A percentile compares a stretch with the other conserved stretches of the same genome.
phyloP scores from a whole-genome alignment of 2,329 filamentous ascomycete genomes.

The Lasiodiplodia citricola region DNA sequence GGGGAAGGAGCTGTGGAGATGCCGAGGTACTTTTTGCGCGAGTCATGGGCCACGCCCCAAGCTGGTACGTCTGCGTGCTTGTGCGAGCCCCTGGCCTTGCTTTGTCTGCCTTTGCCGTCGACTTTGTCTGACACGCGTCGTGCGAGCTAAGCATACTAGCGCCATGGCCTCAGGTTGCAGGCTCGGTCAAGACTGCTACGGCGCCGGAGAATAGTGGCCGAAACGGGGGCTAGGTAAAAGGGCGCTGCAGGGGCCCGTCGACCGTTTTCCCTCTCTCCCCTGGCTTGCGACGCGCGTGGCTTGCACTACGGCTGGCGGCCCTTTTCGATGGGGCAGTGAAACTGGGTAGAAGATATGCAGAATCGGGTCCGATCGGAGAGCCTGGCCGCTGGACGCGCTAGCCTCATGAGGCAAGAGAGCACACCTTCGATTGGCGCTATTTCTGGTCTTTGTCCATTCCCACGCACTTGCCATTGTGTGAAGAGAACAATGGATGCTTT shows the following conservation, averaged over 20 bases:
- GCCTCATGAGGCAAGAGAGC: background rate
- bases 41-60: background rate
- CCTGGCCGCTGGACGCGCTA: background rate
- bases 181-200: background rate
- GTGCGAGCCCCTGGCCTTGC: background rate
- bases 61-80: background rate
- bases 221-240: background rate
- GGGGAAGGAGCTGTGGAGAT: conserved; percentile 2
- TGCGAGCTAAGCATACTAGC: background rate
- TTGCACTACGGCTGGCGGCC: background rate
- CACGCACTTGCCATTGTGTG: background rate
- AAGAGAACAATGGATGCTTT: background rate
- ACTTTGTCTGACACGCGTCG: background rate
- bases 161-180: background rate
- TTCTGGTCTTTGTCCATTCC: conserved; percentile 1
- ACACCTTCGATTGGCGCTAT: background rate
- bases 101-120: background rate
- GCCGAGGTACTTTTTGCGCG: conserved; percentile 12
- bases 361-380: background rate
- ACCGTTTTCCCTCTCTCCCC: background rate
- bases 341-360: background rate
- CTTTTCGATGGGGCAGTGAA: background rate
- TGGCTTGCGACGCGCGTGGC: background rate
- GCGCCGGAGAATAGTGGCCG: background rate
- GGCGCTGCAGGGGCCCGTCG: background rate